Base-by-base conservation (phyloP, 768 basidiomycete genomes). In the Daedaleopsis nitida region DNA sequence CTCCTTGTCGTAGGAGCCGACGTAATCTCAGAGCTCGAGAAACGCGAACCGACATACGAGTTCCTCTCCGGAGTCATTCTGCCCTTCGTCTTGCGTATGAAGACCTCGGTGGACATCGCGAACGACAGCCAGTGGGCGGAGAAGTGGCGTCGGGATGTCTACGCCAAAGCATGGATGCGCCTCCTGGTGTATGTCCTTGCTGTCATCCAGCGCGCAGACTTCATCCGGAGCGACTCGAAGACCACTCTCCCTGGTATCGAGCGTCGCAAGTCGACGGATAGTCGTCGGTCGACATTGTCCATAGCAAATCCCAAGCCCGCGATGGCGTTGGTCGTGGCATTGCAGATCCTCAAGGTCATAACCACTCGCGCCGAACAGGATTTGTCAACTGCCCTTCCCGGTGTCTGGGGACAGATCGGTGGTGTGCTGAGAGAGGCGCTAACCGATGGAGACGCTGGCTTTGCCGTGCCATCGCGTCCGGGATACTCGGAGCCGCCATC, bases 301-400 rank as follows among this genome's bases (percentile, higher is more conserved):
- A 64, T 51, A 32, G 43, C 49, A 44, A 55, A 64, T 58, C 62
- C 55, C 34, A 68, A 66, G 21, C 66, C 69, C 1, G 69, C 74
- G 0, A 72, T 76, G 57, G 72, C 68, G 16, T 57, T 78, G 12
- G 75, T 84, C 52, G 75, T 84, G 0, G 82, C 84, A 0, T 67
- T 92, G 24, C 90, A 91, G 70, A 78, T 87, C 16, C 73, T 92
- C 65, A 92, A 92, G 67, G 74, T 84, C 34, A 81, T 91, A 64
- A 65, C 89, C 16, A 73, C 91, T 50, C 83, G 87, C 17, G 89
- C 83, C 0, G 82, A 83, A 51, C 75, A 77, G 19, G 89, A 89
- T 50, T 74, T 92, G 16, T 84, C 85, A 3, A 71, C 73, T 0
- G 71, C 77, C 37, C 67, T 87, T 11, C 82, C 85, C 16, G 84